phyloP scores from a whole-genome alignment of 2,329 filamentous ascomycete species.

The Colletotrichum sp. region DNA sequence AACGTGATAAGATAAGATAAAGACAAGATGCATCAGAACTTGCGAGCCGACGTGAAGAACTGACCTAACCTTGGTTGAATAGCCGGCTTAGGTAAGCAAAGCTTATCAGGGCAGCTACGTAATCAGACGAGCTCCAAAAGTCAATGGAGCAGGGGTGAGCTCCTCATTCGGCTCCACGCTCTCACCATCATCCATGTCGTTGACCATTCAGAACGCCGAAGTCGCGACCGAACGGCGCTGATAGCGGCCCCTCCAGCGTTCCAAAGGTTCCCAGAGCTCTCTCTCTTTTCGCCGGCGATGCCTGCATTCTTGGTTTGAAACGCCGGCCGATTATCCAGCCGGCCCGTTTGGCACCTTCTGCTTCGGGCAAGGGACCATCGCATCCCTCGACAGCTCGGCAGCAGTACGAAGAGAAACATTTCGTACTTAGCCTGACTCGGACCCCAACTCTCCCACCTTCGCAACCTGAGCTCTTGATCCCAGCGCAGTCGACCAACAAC shows the following conservation, averaged over 20 bases:
- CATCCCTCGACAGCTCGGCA: background rate
- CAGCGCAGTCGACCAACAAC: background rate
- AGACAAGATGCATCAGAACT: background rate
- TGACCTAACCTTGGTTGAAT: background rate
- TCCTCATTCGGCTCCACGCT: slow-evolving; percentile 19
- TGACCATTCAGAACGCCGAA: slow-evolving; percentile 16
- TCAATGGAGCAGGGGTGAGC: slow-evolving; percentile 1
- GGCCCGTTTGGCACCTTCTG: slow-evolving; percentile 15
- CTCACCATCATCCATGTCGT: slow-evolving; percentile 19
- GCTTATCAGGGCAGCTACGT: slow-evolving; percentile 15
- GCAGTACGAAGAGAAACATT: background rate
- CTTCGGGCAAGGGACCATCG: slow-evolving; percentile 9
- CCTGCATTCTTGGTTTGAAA: slow-evolving; percentile 8
- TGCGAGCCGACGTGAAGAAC: background rate
- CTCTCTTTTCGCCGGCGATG: background rate
- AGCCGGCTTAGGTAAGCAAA: background rate
- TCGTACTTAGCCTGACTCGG: background rate
- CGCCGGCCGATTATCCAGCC: slow-evolving; percentile 14
- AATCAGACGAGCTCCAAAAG: background rate
- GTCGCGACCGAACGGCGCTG: slow-evolving; percentile 11
- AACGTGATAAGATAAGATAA: background rate
- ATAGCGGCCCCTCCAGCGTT: slow-evolving; percentile 1
- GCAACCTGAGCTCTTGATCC: background rate
- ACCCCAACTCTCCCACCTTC: background rate
- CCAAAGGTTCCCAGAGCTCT: background rate